These are phyloP conservation scores for Cystobasidium tubakii DNA, from an alignment of 768 basidiomycete species.

Conservation along the genomic window DNA sequence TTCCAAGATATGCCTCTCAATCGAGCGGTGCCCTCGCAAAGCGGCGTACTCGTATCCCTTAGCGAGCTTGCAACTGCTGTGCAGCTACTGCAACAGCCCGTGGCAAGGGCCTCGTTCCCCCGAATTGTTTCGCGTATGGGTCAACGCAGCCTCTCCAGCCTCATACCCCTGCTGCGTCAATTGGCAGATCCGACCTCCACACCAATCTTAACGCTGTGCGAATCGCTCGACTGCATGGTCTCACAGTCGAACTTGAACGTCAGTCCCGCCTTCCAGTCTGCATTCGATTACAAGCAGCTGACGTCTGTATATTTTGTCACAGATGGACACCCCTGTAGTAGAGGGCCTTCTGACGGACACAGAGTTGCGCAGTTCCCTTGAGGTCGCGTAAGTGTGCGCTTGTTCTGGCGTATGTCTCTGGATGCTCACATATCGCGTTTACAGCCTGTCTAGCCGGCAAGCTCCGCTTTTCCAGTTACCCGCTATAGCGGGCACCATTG, in stretches of 20 bases:
- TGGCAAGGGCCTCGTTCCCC: background rate
- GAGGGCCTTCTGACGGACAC: background rate
- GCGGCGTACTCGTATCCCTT: background rate
- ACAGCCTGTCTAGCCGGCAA: background rate
- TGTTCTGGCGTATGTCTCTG: background rate
- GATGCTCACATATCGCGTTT: background rate
- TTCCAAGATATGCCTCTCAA: background rate
- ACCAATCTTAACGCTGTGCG: background rate
- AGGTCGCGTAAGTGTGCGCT: background rate
- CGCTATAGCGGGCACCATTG: background rate
- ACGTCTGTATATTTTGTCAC: background rate
- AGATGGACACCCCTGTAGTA: background rate
- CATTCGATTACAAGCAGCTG: background rate
- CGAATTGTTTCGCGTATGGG: background rate
- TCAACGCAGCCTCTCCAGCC: background rate
- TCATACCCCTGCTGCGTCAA: background rate
- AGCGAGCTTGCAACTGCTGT: background rate
- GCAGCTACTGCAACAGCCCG: background rate
- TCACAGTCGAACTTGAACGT: background rate
- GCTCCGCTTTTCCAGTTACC: background rate
- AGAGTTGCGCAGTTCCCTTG: background rate
- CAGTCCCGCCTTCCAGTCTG: background rate
- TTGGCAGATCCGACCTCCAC: background rate
- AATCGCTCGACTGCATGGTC: background rate
- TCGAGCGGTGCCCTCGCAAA: background rate